phyloP scores from a whole-genome alignment of 2,329 filamentous ascomycete genomes.

The Aspergillus spinulosporus region DNA sequence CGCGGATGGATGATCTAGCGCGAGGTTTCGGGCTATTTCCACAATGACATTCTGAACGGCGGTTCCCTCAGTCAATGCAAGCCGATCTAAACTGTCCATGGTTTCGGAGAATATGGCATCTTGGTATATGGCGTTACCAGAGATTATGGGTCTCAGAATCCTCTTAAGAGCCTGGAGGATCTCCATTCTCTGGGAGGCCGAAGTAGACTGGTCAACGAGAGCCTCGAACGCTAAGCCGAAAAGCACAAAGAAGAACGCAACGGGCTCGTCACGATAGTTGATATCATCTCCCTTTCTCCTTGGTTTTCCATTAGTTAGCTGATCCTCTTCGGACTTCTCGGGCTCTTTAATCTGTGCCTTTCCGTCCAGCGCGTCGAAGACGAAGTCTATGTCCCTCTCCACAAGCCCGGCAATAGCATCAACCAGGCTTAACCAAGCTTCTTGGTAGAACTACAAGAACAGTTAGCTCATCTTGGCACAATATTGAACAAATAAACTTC shows the following conservation, averaged over 20 bases:
- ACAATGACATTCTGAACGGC: conserved; percentile 91
- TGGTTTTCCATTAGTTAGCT: conserved; percentile 20
- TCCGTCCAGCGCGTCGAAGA: conserved; percentile 93
- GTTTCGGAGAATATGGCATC: conserved; percentile 95
- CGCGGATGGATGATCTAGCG: conserved; percentile 87
- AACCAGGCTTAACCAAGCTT: conserved; percentile 93
- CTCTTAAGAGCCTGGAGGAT: conserved; percentile 91
- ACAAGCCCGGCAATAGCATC: conserved; percentile 97
- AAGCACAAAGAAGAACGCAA: conserved; percentile 97
- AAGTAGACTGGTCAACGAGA: conserved; percentile 75
- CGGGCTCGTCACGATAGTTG: conserved; percentile 96
- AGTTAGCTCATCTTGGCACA: background rate
- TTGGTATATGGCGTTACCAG: conserved; percentile 93
- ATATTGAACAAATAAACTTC: conserved; percentile 1
- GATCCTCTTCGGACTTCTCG: conserved; percentile 28
- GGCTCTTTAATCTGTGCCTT: conserved; percentile 53
- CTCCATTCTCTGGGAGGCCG: conserved; percentile 76
- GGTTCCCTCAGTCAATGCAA: conserved; percentile 86
- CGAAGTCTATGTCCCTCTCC: conserved; percentile 95
- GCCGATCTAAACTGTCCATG: conserved; percentile 89
- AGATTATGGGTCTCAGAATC: conserved; percentile 90
- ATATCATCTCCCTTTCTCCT: conserved; percentile 71
- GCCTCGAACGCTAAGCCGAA: conserved; percentile 97
- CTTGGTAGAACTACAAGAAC: conserved; percentile 77
- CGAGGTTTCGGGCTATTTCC: conserved; percentile 86